Conservation (phyloP, 2,329 filamentous ascomycete genomes). For the Samsoniella hepiali region DNA sequence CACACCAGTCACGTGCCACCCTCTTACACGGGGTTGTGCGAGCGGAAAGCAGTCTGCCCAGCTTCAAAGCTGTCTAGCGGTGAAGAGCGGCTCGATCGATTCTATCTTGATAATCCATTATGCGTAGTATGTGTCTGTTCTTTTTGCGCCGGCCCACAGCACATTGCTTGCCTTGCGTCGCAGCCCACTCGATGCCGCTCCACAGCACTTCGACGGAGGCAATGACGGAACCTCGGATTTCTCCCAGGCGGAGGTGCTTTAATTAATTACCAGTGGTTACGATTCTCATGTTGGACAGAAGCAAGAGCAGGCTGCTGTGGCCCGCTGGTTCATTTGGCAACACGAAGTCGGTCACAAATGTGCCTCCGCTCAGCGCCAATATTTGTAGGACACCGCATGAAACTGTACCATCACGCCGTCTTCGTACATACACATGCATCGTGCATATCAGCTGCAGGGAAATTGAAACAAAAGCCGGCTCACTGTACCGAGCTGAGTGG, state of each 20-base stretch:
- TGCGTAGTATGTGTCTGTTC: background rate
- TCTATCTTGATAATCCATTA: background rate
- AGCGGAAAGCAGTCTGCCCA: background rate
- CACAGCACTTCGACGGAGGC: background rate
- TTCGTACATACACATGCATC: background rate
- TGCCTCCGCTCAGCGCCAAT: background rate
- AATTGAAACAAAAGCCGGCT: background rate
- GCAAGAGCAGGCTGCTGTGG: background rate
- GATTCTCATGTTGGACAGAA: background rate
- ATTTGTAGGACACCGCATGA: background rate
- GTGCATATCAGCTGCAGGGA: background rate
- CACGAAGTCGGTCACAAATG: background rate
- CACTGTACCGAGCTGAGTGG: background rate
- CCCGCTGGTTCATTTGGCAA: background rate
- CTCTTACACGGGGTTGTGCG: conserved; percentile 1
- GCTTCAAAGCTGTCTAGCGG: background rate
- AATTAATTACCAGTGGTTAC: background rate
- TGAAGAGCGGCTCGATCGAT: background rate
- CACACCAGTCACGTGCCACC: conserved; percentile 10
- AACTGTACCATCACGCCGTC: background rate
- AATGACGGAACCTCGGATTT: background rate
- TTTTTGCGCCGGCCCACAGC: background rate
- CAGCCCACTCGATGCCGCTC: background rate
- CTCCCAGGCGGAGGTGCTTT: background rate
- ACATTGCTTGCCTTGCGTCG: background rate